Percentiles rank a stretch among this genome's conserved stretches.
These are phyloP conservation scores for Nakazawaea ishiwadae DNA, from an alignment of 805 yeast species.

Conservation along the genomic window DNA sequence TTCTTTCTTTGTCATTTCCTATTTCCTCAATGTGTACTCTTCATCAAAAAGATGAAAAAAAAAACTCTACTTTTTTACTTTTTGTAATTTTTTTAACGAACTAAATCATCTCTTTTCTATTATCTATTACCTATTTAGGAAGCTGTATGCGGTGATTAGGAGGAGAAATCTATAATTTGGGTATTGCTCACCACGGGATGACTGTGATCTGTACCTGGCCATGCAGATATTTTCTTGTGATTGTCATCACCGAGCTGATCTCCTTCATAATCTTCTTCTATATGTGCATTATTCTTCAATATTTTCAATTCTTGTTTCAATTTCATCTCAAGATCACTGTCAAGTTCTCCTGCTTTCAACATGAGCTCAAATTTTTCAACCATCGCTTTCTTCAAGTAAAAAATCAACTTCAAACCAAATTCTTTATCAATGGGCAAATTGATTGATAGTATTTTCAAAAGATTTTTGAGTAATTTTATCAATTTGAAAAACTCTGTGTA, in stretches of 20 bases:
- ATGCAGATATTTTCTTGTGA: conserved; percentile 36
- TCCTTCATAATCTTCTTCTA: conserved; percentile 13
- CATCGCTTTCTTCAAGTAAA: conserved; percentile 23
- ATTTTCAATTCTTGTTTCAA: conserved; percentile 20
- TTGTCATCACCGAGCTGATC: conserved; percentile 14
- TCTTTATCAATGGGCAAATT: conserved; percentile 49
- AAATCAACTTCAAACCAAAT: conserved; percentile 42
- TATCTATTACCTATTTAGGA: background rate
- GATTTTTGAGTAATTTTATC: conserved; percentile 36
- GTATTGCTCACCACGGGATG: conserved; percentile 37
- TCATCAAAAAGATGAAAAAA: background rate
- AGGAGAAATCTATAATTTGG: conserved; percentile 3
- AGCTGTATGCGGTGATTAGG: background rate
- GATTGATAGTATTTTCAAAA: conserved; percentile 35
- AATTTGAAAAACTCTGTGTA: conserved; percentile 29
- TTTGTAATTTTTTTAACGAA: no score
- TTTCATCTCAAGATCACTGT: conserved; percentile 8
- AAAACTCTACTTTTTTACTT: no score
- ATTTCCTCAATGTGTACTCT: background rate
- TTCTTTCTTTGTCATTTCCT: background rate
- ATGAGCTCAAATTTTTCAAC: conserved; percentile 22
- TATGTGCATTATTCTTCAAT: conserved; percentile 18
- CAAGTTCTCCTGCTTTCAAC: conserved; percentile 15
- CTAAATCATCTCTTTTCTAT: background rate
- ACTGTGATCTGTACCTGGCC: conserved; percentile 70